phyloP scores from a whole-genome alignment of 331 rosid species.

The Arachis monticola region DNA sequence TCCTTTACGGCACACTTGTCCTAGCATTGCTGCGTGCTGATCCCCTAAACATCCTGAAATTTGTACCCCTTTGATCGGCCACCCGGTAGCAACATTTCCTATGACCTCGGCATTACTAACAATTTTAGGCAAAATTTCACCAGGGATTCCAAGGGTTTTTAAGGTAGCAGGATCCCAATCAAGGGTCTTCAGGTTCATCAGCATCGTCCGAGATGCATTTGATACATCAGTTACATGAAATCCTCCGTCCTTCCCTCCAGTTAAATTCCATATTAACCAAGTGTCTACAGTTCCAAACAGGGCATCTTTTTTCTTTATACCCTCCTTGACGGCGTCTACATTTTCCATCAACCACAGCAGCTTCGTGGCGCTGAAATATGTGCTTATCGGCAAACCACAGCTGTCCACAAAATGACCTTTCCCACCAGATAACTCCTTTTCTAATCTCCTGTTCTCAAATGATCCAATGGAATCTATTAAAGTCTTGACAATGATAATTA shows the following conservation, averaged over 20 bases:
- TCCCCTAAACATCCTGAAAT: conserved; percentile 93
- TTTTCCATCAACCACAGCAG: conserved; percentile 87
- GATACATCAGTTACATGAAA: conserved; percentile 86
- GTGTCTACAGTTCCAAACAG: conserved; percentile 87
- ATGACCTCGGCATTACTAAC: conserved; percentile 80
- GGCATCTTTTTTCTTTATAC: conserved; percentile 72
- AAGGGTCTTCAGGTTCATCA: conserved; percentile 84
- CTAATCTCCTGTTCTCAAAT: conserved; percentile 63
- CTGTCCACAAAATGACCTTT: conserved; percentile 70
- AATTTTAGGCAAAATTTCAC: conserved; percentile 73
- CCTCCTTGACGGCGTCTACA: conserved; percentile 63
- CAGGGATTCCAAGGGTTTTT: conserved; percentile 60
- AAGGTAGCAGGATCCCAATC: conserved; percentile 75
- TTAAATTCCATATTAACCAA: conserved; percentile 93
- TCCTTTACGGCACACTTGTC: conserved; percentile 82
- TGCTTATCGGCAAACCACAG: conserved; percentile 93
- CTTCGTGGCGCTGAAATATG: conserved; percentile 87
- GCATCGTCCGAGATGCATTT: conserved; percentile 93
- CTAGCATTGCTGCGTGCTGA: conserved; percentile 95
- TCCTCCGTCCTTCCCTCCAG: conserved; percentile 79
- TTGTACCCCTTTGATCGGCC: conserved; percentile 79
- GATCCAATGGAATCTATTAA: conserved; percentile 27
- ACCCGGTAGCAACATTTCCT: conserved; percentile 64
- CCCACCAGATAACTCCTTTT: conserved; percentile 80
- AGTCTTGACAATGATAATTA: neutral